These are phyloP conservation scores for Candida methanosorbosa DNA, from an alignment of 805 yeast species.

Conservation along the genomic window DNA sequence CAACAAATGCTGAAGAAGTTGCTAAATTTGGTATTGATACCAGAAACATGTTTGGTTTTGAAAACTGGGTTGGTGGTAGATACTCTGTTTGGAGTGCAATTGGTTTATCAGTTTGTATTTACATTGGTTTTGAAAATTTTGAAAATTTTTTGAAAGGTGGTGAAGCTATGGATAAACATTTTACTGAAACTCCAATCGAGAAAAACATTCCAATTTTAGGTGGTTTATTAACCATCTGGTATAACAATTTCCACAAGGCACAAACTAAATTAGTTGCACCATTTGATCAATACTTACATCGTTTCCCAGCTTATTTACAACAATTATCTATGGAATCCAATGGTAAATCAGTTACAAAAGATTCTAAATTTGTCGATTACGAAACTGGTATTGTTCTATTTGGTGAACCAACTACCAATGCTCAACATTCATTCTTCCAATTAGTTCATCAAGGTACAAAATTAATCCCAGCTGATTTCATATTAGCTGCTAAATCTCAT, in stretches of 20 bases:
- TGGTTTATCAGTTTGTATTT: conserved; percentile 91
- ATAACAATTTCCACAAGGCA: conserved; percentile 96
- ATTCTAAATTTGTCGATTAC: conserved; percentile 83
- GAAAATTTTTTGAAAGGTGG: conserved; percentile 93
- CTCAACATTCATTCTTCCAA: conserved; percentile 99
- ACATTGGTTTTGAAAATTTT: conserved; percentile 93
- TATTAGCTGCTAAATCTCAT: conserved; percentile 94
- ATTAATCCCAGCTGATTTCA: conserved; percentile 93
- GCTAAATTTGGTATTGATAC: conserved; percentile 95
- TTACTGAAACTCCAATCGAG: conserved; percentile 74
- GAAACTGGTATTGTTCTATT: conserved; percentile 93
- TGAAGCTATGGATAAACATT: conserved; percentile 93
- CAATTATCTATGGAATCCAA: conserved; percentile 98
- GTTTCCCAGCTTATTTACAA: conserved; percentile 99
- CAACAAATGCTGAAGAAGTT: conserved; percentile 89
- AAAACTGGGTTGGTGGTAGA: conserved; percentile 99
- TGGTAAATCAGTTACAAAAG: conserved; percentile 96
- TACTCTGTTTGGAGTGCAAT: conserved; percentile 99
- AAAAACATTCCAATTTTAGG: conserved; percentile 90
- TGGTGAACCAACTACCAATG: conserved; percentile 98
- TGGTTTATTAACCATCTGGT: conserved; percentile 94
- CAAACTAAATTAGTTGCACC: conserved; percentile 98
- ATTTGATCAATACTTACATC: conserved; percentile 95
- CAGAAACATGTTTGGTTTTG: conserved; percentile 97
- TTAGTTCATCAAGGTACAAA: conserved; percentile 98